Evolutionary conservation across 805 yeast species (phyloP).

Genomic region (Ogataea nitratoaversa): DNA sequence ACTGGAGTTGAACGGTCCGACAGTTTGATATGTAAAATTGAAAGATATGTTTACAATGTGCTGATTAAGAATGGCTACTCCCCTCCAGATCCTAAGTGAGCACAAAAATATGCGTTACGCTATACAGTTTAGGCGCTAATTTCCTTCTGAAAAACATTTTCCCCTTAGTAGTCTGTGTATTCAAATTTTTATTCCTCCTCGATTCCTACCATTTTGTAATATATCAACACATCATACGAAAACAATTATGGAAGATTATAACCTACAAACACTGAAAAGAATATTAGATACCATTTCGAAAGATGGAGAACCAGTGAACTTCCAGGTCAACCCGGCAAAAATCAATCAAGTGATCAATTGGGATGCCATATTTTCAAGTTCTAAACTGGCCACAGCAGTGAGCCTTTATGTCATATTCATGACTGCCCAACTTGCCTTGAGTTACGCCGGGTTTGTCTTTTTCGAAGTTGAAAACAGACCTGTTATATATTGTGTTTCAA

Average conservation of each 20-base stretch:
- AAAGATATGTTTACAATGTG: constrained; percentile 34
- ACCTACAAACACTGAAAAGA: constrained; percentile 1
- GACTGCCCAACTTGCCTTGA: constrained; percentile 23
- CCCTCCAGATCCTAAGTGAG: constrained; percentile 2
- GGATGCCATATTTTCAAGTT: constrained; percentile 24
- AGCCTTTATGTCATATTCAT: constrained; percentile 19
- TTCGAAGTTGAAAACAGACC: constrained; percentile 25
- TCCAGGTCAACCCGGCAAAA: constrained; percentile 9
- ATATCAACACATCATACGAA: too few relatives aligned
- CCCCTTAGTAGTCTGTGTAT: too few relatives aligned
- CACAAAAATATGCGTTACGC: too few relatives aligned
- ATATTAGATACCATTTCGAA: constrained; percentile 1
- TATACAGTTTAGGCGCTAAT: too few relatives aligned
- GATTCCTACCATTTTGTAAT: too few relatives aligned
- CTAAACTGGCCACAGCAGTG: constrained; percentile 17
- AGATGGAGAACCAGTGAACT: not conserved
- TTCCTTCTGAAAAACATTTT: too few relatives aligned
- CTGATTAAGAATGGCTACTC: constrained; percentile 3
- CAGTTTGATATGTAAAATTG: constrained; percentile 48
- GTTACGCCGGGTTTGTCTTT: constrained; percentile 26
- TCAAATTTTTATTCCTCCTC: too few relatives aligned
- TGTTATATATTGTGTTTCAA: constrained; percentile 18
- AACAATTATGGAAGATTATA: not conserved
- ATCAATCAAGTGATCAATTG: constrained; percentile 21
- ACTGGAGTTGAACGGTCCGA: constrained; percentile 65